Percentiles rank a stretch among this genome's conserved stretches.
Evolutionary conservation across 495 filamentous ascomycete genomes (phyloP).

Genomic region (Immersiella caudata): DNA sequence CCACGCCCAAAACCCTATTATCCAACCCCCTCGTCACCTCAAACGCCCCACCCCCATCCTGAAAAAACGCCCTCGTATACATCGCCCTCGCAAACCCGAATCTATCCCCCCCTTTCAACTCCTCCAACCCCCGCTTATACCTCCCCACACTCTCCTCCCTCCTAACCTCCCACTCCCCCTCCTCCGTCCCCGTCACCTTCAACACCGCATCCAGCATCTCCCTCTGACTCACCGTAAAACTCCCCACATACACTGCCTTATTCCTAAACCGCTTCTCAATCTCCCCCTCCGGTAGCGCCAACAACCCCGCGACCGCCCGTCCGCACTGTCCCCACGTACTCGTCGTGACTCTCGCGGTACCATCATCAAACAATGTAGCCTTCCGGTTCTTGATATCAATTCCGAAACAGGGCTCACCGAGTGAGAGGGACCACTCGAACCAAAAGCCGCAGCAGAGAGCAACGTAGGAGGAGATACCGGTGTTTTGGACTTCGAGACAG

Average conservation of each 20-base stretch:
- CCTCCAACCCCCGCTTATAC: constrained; percentile 43
- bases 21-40: constrained; percentile 41
- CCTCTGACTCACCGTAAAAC: constrained; percentile 50
- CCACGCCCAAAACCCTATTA: constrained; percentile 57
- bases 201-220: constrained; percentile 52
- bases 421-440: constrained; percentile 49
- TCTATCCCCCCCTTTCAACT: constrained; percentile 44
- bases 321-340: constrained; percentile 50
- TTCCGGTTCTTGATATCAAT: constrained; percentile 37
- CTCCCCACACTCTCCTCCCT: constrained; percentile 48
- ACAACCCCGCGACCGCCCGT: constrained; percentile 42
- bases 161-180: constrained; percentile 60
- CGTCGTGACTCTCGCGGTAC: constrained; percentile 34
- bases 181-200: constrained; percentile 56
- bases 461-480: constrained; percentile 38
- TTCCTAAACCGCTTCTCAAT: constrained; percentile 41
- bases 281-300: constrained; percentile 51
- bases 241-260: constrained; percentile 42
- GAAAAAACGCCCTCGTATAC: constrained; percentile 56
- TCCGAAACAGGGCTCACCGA: constrained; percentile 36
- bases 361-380: constrained; percentile 42
- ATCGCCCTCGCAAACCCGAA: constrained; percentile 54
- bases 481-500: constrained; percentile 40
- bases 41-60: constrained; percentile 49
- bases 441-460: constrained; percentile 50